Evolutionary conservation across 371 early-diverging fungal species (phyloP), one percentile per base, ranked within the genome.

Genomic region (Actinomortierella ambigua): DNA sequence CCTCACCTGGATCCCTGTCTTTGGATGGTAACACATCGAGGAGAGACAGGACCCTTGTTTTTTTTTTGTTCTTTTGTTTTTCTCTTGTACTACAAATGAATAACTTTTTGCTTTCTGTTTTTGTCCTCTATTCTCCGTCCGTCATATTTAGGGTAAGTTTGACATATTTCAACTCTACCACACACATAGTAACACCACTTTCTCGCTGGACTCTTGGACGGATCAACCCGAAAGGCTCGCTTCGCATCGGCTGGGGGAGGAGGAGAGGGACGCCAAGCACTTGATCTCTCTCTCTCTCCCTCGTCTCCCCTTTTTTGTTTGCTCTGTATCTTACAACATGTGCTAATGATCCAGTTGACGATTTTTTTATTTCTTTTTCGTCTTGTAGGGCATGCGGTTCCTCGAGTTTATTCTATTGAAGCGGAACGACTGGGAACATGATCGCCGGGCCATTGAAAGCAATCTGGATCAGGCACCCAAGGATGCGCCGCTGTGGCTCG

Each of bases 401-500:
- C 88, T 95, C 63, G 91, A 93, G 61, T 95, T 95, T 67, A 91
- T 95, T 40, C 88, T 95, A 68, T 77, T 96, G 53, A 85, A 89
- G 61, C 87, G 97, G 55, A 90, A 87, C 54, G 68, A 73, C 61
- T 89, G 95, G 86, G 82, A 78, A 22, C 73, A 82, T 24, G 97
- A 96, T 77, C 82, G 84, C 56, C 77, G 68, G 40, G 80, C 79
- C 18, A 82, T 90, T 71, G 53, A 80, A n/a, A 57, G 66, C 1
- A 79, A 79, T 47, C 53, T 87, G 14, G 57, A 75, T 20, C 66
- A 69, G 3, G 58, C 80, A 2, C 61, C 64, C 48, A 75, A 58
- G 59, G 61, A 64, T 27, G 71, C 82, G 20, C 93, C 91, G 26
- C 77, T 90, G 57, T 95, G 95, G 95, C 82, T 95, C 24, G 81